A percentile compares a stretch with the other conserved stretches of the same genome.
Conservation (phyloP, 176 grass and related monocot genomes). For the Triticum turgidum region DNA sequence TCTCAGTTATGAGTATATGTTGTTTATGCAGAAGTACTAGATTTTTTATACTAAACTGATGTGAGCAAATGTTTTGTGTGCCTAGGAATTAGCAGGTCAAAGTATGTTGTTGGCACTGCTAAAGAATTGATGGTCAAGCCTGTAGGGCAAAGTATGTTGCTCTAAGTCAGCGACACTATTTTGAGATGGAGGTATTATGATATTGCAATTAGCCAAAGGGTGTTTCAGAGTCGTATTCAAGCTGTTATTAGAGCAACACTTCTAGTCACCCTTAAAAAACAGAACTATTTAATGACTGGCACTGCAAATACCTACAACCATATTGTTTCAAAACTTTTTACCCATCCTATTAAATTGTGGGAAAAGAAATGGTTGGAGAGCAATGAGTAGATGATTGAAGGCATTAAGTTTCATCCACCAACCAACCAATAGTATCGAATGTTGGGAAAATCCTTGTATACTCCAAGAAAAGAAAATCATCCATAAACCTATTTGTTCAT, state of each 20-base stretch:
- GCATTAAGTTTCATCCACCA: no score
- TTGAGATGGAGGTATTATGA: no score
- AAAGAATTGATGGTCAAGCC: slow-evolving; percentile 65
- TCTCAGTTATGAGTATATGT: neutral
- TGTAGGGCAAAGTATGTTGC: neutral
- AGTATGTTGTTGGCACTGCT: slow-evolving; percentile 78
- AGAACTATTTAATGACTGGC: neutral
- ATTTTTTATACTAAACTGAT: neutral
- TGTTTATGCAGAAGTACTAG: neutral
- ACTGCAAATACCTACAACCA: neutral
- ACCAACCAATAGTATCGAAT: no score
- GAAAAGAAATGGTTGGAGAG: neutral
- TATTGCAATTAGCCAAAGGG: neutral
- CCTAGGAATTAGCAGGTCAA: slow-evolving; percentile 53
- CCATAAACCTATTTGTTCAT: neutral
- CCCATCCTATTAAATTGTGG: neutral
- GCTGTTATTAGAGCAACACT: neutral
- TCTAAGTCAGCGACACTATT: no score
- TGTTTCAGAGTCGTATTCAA: neutral
- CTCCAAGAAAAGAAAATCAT: neutral
- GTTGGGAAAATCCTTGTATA: no score
- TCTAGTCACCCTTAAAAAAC: neutral
- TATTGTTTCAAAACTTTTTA: slow-evolving; percentile 9
- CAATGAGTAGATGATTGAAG: neutral
- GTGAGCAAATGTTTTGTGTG: neutral